Percentiles rank a stretch among this genome's conserved stretches.
Conservation (phyloP, 2,329 filamentous ascomycete species). For the Aspergillus jensenii region DNA sequence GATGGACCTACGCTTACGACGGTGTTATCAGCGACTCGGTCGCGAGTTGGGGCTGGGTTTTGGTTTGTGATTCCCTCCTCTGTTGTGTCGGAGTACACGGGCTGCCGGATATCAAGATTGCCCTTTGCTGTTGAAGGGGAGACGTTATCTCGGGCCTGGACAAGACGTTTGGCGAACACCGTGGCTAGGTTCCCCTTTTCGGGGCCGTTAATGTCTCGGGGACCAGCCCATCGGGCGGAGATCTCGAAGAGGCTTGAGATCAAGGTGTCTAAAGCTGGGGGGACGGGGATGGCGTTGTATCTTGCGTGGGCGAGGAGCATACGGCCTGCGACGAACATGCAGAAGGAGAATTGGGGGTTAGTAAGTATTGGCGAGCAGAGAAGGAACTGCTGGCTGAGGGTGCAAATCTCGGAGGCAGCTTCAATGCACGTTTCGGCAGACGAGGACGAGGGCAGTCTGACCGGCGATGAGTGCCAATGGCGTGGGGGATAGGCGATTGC, state of each 20-base stretch:
- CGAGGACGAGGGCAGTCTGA: constrained; percentile 45
- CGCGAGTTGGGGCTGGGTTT: too few relatives aligned
- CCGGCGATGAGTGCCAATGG: constrained; percentile 30
- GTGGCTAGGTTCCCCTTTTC: constrained; percentile 19
- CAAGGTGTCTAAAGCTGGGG: constrained; percentile 33
- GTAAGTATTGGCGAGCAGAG: constrained; percentile 29
- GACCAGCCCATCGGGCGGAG: constrained; percentile 39
- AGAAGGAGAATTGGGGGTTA: constrained; percentile 46
- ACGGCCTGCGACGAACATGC: constrained; percentile 46
- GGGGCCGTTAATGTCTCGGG: constrained; percentile 1
- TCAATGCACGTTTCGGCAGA: constrained; percentile 52
- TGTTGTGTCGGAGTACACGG: constrained; percentile 18
- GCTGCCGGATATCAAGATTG: constrained; percentile 21
- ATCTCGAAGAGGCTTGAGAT: constrained; percentile 37
- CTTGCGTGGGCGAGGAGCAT: constrained; percentile 41
- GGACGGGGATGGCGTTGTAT: constrained; percentile 31
- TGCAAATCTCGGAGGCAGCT: constrained; percentile 47
- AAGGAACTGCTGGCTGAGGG: constrained; percentile 47
- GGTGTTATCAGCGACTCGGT: too few relatives aligned
- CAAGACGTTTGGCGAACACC: constrained; percentile 20
- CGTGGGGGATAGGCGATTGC: constrained; percentile 43
- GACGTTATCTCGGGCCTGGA: constrained; percentile 13
- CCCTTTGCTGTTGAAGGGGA: background rate
- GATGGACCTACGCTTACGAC: too few relatives aligned
- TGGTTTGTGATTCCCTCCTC: background rate